A percentile compares a stretch with the other conserved stretches of the same genome.
These are phyloP conservation scores for Sisymbrium irio DNA, from an alignment of 345 rosid genomes.

Conservation along the genomic window DNA sequence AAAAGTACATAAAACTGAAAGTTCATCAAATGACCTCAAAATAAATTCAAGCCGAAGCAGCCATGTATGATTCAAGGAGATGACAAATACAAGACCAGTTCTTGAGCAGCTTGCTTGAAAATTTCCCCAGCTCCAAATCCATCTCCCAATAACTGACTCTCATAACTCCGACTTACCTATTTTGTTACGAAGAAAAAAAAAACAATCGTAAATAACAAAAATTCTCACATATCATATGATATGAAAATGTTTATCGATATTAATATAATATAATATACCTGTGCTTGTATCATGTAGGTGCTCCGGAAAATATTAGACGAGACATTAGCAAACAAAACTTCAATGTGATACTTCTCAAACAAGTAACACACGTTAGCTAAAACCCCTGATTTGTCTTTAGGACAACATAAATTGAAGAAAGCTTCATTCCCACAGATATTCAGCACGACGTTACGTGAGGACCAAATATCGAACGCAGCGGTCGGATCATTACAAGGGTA, in stretches of 20 bases:
- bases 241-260: background rate
- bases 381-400: constrained; percentile 41
- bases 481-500: constrained; percentile 39
- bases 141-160: constrained; percentile 36
- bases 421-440: constrained; percentile 63
- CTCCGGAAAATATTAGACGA: constrained; percentile 40
- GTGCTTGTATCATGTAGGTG: constrained; percentile 60
- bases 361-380: constrained; percentile 51
- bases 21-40: background rate
- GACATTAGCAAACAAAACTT: constrained; percentile 50
- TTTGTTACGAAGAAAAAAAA: background rate
- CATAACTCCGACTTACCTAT: constrained; percentile 20
- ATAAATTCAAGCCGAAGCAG: background rate
- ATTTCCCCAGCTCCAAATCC: constrained; percentile 44
- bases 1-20: background rate
- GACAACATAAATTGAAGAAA: constrained; percentile 50
- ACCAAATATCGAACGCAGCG: constrained; percentile 52
- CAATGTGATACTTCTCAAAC: constrained; percentile 58
- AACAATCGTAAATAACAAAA: background rate
- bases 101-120: constrained; percentile 58
- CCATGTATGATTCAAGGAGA: constrained; percentile 8
- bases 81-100: constrained; percentile 19
- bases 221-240: background rate
- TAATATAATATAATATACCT: constrained; percentile 35
- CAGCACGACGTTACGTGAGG: constrained; percentile 54